A percentile compares a stretch with the other conserved stretches of the same genome.
phyloP scores from a whole-genome alignment of 2,329 filamentous ascomycete species.

The Calycina herbarum region DNA sequence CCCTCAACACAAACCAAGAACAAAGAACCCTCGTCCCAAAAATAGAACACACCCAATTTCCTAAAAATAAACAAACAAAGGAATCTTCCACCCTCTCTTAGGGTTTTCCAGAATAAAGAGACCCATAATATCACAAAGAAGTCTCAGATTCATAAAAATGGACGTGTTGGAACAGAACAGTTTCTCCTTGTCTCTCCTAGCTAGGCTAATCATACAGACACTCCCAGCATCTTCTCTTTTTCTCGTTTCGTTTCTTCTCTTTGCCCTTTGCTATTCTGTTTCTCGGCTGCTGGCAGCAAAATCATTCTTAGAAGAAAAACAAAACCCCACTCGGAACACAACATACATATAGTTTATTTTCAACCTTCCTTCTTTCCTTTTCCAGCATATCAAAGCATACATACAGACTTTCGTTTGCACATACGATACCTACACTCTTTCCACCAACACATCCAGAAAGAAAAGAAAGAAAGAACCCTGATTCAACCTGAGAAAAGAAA shows the following conservation, averaged over 20 bases:
- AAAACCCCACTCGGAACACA: not conserved
- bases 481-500: not conserved
- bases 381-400: no score
- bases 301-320: constrained; percentile 6
- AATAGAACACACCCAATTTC: not conserved
- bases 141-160: constrained; percentile 16
- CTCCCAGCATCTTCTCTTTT: constrained; percentile 13
- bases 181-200: not conserved
- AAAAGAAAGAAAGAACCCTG: not conserved
- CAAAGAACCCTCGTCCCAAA: not conserved
- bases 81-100: not conserved
- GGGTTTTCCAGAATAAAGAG: constrained; percentile 8
- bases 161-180: not conserved
- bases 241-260: constrained; percentile 8
- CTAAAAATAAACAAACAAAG: not conserved
- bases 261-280: constrained; percentile 2
- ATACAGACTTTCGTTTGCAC: no score
- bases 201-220: constrained; percentile 14
- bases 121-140: constrained; percentile 12
- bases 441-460: not conserved
- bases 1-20: not conserved
- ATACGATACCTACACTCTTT: no score
- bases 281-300: constrained; percentile 4
- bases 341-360: constrained; percentile 3
- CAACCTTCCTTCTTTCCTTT: not conserved